Percentiles rank a stretch among this genome's conserved stretches.
These are phyloP conservation scores for Coemansia sp. DNA, from an alignment of 192 early-diverging fungal genomes.

Conservation along the genomic window DNA sequence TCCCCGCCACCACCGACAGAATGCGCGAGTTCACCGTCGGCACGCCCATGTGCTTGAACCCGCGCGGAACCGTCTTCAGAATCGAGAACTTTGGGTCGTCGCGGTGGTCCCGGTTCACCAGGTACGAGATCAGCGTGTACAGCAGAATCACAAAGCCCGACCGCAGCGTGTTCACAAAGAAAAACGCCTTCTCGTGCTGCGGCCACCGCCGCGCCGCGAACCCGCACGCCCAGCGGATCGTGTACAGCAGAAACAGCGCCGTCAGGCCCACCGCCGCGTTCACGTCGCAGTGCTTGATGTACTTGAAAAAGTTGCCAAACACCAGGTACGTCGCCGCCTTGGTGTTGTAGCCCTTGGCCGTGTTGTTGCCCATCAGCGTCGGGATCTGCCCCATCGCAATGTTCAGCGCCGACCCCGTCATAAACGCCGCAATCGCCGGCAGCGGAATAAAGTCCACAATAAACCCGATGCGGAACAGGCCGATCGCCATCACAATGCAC, in stretches of 20 bases:
- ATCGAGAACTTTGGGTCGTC: conserved; percentile 57
- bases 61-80: conserved; percentile 69
- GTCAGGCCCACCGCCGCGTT: conserved; percentile 48
- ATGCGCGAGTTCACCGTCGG: conserved; percentile 55
- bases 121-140: conserved; percentile 68
- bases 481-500: conserved; percentile 65
- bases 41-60: conserved; percentile 63
- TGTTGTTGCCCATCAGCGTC: conserved; percentile 73
- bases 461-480: conserved; percentile 78
- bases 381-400: conserved; percentile 82
- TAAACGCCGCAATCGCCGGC: conserved; percentile 85
- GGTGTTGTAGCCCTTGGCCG: conserved; percentile 61
- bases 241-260: conserved; percentile 51
- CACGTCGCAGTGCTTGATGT: conserved; percentile 48
- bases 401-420: conserved; percentile 76
- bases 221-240: conserved; percentile 32
- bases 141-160: conserved; percentile 78
- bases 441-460: conserved; percentile 85
- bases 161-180: conserved; percentile 67
- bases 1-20: conserved; percentile 51
- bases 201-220: conserved; percentile 53
- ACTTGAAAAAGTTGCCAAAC: conserved; percentile 65
- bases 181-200: conserved; percentile 47
- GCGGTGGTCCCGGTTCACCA: conserved; percentile 59
- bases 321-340: conserved; percentile 72